Base-by-base conservation (phyloP, 2,329 filamentous ascomycete species). In the Penicillium sclerotiorum region DNA sequence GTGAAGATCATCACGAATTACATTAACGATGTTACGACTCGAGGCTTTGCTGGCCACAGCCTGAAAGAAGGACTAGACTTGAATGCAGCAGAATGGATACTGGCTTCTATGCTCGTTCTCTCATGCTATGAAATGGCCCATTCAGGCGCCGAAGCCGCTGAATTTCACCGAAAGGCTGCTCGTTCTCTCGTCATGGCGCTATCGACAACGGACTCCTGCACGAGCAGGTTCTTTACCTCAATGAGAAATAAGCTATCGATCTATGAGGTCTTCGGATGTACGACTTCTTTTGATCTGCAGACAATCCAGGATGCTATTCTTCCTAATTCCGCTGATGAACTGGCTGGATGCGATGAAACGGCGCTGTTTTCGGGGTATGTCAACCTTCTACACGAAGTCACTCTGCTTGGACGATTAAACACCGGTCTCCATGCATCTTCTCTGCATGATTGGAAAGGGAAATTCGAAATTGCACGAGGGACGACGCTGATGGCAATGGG, bases 161-260 rank as follows among this genome's bases (percentile, higher is more conserved):
- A 40, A 18, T 40, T 40, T 13, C 38, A 40, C 38, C 15, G 38
- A 27, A 40, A 40, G 13, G 38, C 38, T 9, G 38, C 38, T 27
- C 38, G 38, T n/a, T 40, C 38, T 5, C 38, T 40, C 2, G 38
- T 40, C 13, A 15, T 22, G 4, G 27, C 38, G 25, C 22, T 40
- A 7, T 25, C 38, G 7, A 25, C 22, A 6, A 40, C 38, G 4
- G 38, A 40, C n/a, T 23, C 25, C n/a, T 27, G 38, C 8, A 40
- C 25, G 15, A 40, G 38, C 23, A 40, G 27, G 8, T 40, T 40
- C 7, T 40, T 40, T 9, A 27, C 22, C 4, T 40, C 38, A 11
- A 27, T 40, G 38, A 40, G 38, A 25, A 40, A 40, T 23, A 40
- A 40, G 18, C 12, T 40, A 7, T 15, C 38, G 8, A 25, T 15